A percentile compares a stretch with the other conserved stretches of the same genome.
These are phyloP conservation scores for Dothistroma septosporum DNA, from an alignment of 2,329 filamentous ascomycete genomes.

Conservation along the genomic window DNA sequence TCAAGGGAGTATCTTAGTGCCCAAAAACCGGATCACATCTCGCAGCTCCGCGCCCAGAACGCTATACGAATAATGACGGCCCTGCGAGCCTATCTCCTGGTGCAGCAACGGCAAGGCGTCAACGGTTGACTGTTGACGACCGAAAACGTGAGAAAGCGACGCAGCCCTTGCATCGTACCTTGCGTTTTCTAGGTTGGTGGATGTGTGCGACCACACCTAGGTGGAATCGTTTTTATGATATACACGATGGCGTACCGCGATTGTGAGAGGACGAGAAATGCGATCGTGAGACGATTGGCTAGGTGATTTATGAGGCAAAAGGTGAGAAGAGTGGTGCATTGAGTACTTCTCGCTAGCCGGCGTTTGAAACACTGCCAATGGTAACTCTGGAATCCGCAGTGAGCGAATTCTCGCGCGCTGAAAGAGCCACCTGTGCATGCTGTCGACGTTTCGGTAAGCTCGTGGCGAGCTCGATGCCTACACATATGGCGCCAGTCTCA, in stretches of 20 bases:
- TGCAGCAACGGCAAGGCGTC: not conserved
- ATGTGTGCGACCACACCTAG: conserved; percentile 1
- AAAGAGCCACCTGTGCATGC: too few species aligned
- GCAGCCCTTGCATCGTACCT: conserved; percentile 7
- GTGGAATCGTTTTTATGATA: not conserved
- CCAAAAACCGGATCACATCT: not conserved
- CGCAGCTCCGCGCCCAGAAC: not conserved
- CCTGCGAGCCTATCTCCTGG: not conserved
- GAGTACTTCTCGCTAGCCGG: too few species aligned
- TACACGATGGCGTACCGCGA: not conserved
- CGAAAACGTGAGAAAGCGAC: not conserved
- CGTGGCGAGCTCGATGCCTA: not conserved
- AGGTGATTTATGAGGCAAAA: not conserved
- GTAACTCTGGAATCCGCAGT: too few species aligned
- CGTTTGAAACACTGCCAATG: too few species aligned
- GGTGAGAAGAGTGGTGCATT: not conserved
- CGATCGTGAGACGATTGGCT: conserved; percentile 1
- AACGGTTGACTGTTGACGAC: too few species aligned
- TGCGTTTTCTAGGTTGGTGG: not conserved
- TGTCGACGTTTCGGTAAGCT: too few species aligned
- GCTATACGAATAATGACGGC: not conserved
- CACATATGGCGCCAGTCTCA: not conserved
- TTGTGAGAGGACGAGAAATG: not conserved
- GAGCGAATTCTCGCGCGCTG: too few species aligned
- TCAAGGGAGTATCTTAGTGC: not conserved